Evolutionary conservation across 257 asterid genomes (phyloP), one percentile per base, ranked within the genome.

Genomic region (Plantago major): DNA sequence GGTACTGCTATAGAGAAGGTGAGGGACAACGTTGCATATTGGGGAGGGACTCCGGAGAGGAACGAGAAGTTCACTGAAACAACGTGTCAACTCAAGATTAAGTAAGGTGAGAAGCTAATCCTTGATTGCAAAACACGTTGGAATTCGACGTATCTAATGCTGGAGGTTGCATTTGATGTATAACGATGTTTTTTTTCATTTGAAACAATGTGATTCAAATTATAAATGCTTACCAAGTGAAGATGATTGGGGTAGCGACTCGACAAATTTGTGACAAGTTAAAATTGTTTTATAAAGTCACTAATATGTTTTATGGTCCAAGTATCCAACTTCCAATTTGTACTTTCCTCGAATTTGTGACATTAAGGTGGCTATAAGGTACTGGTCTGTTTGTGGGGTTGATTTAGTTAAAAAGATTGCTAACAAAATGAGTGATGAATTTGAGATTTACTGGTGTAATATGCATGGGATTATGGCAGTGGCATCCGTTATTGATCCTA

Each of bases 81-180:
- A 7, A 46, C 22, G 12, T 2, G 18, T 10, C 22, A 47, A 15
- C 44, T 56, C 14, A 11, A 56, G 44, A 16, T 2, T 7, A 38
- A 38, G 26, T 12, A 14, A 15, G 46, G 53, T 4, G 33, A 56
- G 46, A 12, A 30, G 22, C 44, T 11, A 9, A n/a, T 14, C 19
- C 12, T 56, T 56, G 61, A 13, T 9, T 37, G 40, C 37, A 56
- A 37, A 56, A 56, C 46, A 14, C 40, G 61, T 11, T 56, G 61
- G 61, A 57, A 37, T 11, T 15, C 47, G 1, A 10, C 17, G 37
- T 57, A 0, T 5, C 2, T 30, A 22, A 56, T 56, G 61, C 42
- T 56, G 12, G 44, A 56, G 17, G 18, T 14, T 33, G 46, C 61
- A 3, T 10, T 56, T 4, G 15, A n/a, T 14, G 1, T 56, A 30